Conservation (phyloP, 306 rosid species). For the Cyclanthera cordifolia region DNA sequence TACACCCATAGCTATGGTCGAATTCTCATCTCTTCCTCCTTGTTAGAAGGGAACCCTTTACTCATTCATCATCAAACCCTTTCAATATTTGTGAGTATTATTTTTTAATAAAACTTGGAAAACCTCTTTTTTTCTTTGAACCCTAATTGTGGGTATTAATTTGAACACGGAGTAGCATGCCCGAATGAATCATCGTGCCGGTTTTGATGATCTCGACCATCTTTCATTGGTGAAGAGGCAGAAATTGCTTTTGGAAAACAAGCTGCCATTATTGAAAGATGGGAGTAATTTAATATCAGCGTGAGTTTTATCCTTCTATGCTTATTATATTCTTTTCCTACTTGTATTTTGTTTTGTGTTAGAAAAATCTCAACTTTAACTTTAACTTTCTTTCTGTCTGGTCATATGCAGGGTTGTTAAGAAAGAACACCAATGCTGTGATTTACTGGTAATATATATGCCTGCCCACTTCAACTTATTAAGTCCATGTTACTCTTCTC, state of each 20-base stretch:
- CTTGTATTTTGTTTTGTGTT: neutral
- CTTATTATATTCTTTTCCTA: neutral
- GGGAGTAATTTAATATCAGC: neutral
- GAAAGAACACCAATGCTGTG: neutral
- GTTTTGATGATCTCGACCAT: slow-evolving; percentile 11
- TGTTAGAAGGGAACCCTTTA: neutral
- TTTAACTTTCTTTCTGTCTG: neutral
- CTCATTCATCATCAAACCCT: neutral
- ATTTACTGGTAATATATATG: neutral
- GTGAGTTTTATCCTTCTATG: neutral
- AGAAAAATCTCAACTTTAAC: too few relatives aligned
- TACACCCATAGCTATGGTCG: too few relatives aligned
- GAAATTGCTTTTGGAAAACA: neutral
- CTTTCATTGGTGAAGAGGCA: slow-evolving; percentile 2
- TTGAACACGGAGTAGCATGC: neutral
- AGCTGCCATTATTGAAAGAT: neutral
- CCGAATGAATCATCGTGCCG: neutral
- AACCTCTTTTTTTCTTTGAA: neutral
- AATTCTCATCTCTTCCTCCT: neutral
- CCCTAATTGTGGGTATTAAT: neutral
- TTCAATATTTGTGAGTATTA: neutral
- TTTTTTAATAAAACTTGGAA: neutral
- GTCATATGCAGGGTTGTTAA: neutral
- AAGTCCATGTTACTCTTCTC: neutral
- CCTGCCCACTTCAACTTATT: neutral